Evolutionary conservation across 2,329 filamentous ascomycete genomes (phyloP).

Genomic region (Alternaria gansuensis): DNA sequence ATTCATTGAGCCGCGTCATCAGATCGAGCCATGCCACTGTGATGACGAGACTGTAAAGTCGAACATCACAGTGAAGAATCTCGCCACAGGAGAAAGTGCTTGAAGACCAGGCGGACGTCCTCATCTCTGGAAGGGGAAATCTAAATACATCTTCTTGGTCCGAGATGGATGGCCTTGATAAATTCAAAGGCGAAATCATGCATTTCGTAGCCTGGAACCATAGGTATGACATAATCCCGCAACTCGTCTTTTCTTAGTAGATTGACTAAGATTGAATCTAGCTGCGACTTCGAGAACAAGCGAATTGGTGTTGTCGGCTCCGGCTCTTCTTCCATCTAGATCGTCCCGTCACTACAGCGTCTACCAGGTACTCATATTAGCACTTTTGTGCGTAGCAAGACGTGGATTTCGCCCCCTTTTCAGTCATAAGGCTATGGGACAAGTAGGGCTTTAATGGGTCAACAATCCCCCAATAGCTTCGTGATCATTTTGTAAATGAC

Average conservation of each 20-base stretch:
- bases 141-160: conserved; percentile 49
- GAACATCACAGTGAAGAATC: conserved; percentile 48
- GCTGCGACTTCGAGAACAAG: conserved; percentile 46
- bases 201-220: conserved; percentile 51
- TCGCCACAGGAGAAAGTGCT: conserved; percentile 40
- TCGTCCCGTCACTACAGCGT: conserved; percentile 53
- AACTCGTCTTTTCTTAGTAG: not conserved
- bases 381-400: conserved; percentile 48
- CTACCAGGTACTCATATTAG: conserved; percentile 42
- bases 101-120: conserved; percentile 41
- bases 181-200: conserved; percentile 49
- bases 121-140: conserved; percentile 46
- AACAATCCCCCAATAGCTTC: conserved; percentile 37
- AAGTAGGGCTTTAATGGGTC: conserved; percentile 49
- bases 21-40: conserved; percentile 48
- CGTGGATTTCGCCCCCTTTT: conserved; percentile 51
- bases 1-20: conserved; percentile 51
- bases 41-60: conserved; percentile 49
- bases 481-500: conserved; percentile 39
- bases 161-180: conserved; percentile 43
- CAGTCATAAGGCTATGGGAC: conserved; percentile 40
- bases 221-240: conserved; percentile 26
- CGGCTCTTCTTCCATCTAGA: conserved; percentile 54
- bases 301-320: conserved; percentile 50
- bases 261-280: conserved; percentile 21